Evolutionary conservation across 257 asterid species (phyloP).

Genomic region (Nyctanthes arbortristis): DNA sequence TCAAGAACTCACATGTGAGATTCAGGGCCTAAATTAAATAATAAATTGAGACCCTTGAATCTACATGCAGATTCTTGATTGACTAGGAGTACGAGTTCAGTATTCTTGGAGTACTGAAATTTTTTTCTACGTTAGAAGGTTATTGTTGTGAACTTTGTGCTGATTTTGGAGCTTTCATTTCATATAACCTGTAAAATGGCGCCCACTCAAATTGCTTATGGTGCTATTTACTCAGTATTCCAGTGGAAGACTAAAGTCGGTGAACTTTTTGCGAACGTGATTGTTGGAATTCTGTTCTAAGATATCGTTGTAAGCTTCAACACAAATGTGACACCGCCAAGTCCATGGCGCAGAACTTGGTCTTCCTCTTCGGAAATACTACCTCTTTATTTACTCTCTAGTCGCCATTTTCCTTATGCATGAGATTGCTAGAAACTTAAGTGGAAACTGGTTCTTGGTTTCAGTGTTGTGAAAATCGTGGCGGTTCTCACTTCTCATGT

Average conservation of each 20-base stretch:
- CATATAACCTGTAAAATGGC: neutral
- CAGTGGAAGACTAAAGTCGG: neutral
- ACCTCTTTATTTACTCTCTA: no score
- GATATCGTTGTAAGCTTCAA: neutral
- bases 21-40: no score
- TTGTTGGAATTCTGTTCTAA: neutral
- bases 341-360: neutral
- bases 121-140: no score
- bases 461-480: neutral
- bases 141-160: neutral
- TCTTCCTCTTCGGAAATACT: neutral
- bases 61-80: no score
- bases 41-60: no score
- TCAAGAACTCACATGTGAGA: no score
- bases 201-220: neutral
- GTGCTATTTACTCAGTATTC: neutral
- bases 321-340: neutral
- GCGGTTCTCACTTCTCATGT: neutral
- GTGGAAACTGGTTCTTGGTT: no score
- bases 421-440: neutral
- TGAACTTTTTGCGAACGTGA: neutral
- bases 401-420: no score
- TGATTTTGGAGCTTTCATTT: neutral
- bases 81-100: no score
- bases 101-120: no score